These are phyloP conservation scores for Arthrobotrys musiformis DNA, from an alignment of 2,329 filamentous ascomycete genomes.

Conservation along the genomic window DNA sequence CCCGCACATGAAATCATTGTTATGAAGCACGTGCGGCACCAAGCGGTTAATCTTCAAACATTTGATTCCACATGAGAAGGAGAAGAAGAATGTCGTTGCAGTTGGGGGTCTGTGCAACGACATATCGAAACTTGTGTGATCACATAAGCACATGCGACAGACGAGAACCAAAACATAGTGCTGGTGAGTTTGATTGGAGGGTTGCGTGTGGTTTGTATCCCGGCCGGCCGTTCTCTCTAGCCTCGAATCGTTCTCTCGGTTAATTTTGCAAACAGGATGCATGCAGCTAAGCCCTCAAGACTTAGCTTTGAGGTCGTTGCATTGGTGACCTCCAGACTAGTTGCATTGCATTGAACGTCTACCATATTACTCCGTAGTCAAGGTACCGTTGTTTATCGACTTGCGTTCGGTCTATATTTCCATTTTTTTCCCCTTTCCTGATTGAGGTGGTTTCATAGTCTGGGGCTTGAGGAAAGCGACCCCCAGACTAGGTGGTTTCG, in stretches of 20 bases:
- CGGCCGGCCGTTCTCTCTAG: not conserved
- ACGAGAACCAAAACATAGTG: not conserved
- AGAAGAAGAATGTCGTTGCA: not conserved
- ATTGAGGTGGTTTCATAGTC: not conserved
- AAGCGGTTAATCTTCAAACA: not conserved
- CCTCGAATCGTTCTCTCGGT: too few relatives aligned
- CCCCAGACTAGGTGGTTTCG: too few relatives aligned
- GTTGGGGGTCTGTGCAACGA: not conserved
- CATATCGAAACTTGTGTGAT: not conserved
- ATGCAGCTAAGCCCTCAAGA: too few relatives aligned
- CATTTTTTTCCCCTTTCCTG: not conserved
- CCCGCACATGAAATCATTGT: not conserved
- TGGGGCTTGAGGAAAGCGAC: too few relatives aligned
- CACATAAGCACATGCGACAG: not conserved
- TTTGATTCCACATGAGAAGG: conserved; percentile 7
- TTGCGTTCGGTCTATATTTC: not conserved
- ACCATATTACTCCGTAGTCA: not conserved
- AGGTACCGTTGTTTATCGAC: not conserved
- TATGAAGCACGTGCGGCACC: not conserved
- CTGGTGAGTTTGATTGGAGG: not conserved
- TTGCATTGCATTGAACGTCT: not conserved
- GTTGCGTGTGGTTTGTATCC: not conserved
- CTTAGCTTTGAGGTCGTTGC: not conserved
- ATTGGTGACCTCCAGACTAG: not conserved
- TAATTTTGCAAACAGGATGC: not conserved